Conservation (phyloP, 2,329 filamentous ascomycete species). For the Aphanocladium album region DNA sequence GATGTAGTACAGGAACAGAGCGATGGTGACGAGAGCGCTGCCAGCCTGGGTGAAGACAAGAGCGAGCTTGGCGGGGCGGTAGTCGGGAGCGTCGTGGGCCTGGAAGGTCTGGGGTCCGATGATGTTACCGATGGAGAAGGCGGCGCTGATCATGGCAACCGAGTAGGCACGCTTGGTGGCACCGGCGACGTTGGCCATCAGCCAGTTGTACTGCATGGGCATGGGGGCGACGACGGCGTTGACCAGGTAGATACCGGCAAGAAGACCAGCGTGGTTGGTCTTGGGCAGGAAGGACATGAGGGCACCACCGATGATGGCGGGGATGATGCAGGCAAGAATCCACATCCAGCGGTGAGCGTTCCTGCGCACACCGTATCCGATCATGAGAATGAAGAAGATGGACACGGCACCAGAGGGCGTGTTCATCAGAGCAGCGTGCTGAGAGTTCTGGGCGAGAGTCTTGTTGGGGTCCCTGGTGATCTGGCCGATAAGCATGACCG, state of each 20-base stretch:
- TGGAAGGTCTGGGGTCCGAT: constrained; percentile 34
- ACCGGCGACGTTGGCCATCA: constrained; percentile 41
- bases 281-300: constrained; percentile 50
- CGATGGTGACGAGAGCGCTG: not conserved
- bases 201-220: constrained; percentile 37
- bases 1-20: constrained; percentile 41
- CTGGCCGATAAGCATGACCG: constrained; percentile 9
- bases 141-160: constrained; percentile 11
- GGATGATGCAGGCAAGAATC: constrained; percentile 38
- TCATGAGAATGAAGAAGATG: constrained; percentile 24
- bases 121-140: constrained; percentile 32
- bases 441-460: constrained; percentile 4
- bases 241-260: constrained; percentile 47
- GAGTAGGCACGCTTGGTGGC: constrained; percentile 13
- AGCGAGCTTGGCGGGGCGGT: constrained; percentile 30
- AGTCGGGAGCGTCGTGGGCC: constrained; percentile 28
- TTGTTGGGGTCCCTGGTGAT: constrained; percentile 10
- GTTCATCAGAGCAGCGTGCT: constrained; percentile 11
- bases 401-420: constrained; percentile 9
- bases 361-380: constrained; percentile 32
- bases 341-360: constrained; percentile 35
- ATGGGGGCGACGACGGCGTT: constrained; percentile 44
- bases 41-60: constrained; percentile 9
- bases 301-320: constrained; percentile 44
- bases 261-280: constrained; percentile 39